Percentiles rank a stretch among this genome's conserved stretches.
Evolutionary conservation across 306 rosid species (phyloP).

Genomic region (Pyrus communis): DNA sequence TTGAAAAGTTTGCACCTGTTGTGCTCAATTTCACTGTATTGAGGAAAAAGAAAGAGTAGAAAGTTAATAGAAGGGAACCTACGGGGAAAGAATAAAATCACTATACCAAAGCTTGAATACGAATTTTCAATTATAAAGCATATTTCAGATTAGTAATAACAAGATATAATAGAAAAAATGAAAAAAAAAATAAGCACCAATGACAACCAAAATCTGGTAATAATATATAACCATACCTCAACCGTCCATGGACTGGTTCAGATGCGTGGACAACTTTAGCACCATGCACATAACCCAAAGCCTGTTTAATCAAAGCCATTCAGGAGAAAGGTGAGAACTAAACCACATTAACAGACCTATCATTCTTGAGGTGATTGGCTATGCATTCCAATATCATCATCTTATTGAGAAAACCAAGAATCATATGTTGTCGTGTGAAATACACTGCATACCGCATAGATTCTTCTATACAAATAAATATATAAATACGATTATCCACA

Average conservation of each 20-base stretch:
- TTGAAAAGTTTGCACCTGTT: conserved; percentile 70
- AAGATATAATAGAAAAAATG: neutral
- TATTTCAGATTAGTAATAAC: neutral
- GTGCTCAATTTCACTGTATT: conserved; percentile 82
- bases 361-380: neutral
- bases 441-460: neutral
- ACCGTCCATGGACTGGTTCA: conserved; percentile 92
- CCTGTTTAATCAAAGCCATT: conserved; percentile 41
- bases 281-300: conserved; percentile 90
- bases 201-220: neutral
- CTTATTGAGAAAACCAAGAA: neutral
- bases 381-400: neutral
- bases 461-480: neutral
- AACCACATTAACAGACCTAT: neutral
- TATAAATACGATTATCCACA: neutral
- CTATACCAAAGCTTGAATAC: neutral
- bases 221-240: conserved; percentile 49
- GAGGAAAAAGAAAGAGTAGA: conserved; percentile 6
- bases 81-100: neutral
- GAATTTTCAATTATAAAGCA: neutral
- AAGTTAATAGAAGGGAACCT: neutral
- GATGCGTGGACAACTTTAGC: conserved; percentile 86
- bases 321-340: conserved; percentile 4
- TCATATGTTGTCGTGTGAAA: neutral
- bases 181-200: conserved; percentile 2